These are phyloP conservation scores for Wickerhamomyces sp. DNA, from an alignment of 1,139 yeast genomes.

Conservation along the genomic window DNA sequence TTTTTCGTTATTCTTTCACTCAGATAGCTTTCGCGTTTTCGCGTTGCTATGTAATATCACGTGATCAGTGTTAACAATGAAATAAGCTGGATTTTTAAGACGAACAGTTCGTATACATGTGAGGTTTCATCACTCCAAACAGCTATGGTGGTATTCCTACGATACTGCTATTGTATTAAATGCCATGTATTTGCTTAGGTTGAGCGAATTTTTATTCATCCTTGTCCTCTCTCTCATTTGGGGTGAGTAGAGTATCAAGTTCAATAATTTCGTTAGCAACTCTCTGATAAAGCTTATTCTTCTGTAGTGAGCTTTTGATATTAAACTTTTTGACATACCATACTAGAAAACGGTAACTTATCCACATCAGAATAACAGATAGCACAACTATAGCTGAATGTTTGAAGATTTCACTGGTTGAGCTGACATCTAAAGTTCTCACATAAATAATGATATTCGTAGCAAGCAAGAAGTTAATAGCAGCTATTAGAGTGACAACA, in stretches of 20 bases:
- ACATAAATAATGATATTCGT: constrained; percentile 29
- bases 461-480: constrained; percentile 28
- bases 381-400: constrained; percentile 16
- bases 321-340: constrained; percentile 20
- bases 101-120: no score
- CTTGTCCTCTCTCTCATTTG: constrained; percentile 3
- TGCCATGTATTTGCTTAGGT: no score
- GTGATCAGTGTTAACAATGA: no score
- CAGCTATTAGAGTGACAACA: constrained; percentile 23
- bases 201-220: constrained; percentile 8
- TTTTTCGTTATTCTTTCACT: background rate
- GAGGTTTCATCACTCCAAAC: no score
- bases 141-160: no score
- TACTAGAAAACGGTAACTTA: constrained; percentile 14
- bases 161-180: no score
- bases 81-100: no score
- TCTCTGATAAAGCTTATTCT: constrained; percentile 18
- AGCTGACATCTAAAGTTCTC: constrained; percentile 26
- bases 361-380: constrained; percentile 17
- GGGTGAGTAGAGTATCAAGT: constrained; percentile 14
- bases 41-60: no score
- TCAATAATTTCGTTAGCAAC: constrained; percentile 20
- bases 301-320: constrained; percentile 13
- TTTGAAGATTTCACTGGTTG: constrained; percentile 12
- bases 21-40: no score